phyloP scores from a whole-genome alignment of 1,284 basidiomycete species.

The Ceratorhiza oryzae-sativae region DNA sequence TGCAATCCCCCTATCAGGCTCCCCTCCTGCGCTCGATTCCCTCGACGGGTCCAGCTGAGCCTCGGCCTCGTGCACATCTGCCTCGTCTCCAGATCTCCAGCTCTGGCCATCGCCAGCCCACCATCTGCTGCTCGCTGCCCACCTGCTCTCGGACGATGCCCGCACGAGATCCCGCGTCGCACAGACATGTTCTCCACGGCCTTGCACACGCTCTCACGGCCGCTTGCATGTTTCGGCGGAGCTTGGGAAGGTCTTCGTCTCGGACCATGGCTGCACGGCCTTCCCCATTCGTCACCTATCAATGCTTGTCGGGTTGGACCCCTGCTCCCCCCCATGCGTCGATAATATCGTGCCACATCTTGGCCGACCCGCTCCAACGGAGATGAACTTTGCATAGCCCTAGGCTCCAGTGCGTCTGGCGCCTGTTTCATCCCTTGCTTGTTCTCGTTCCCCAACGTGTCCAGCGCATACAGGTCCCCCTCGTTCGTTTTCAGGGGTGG shows the following conservation, averaged over 20 bases:
- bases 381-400: neutral
- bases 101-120: no score
- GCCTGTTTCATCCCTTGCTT: neutral
- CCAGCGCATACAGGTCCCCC: neutral
- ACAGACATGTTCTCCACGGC: neutral
- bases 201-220: slow-evolving; percentile 12
- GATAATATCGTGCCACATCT: slow-evolving; percentile 6
- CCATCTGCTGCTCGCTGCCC: no score
- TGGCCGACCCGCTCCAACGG: neutral
- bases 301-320: neutral
- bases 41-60: neutral
- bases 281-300: neutral
- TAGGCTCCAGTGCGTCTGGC: no score
- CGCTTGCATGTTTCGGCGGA: slow-evolving; percentile 27
- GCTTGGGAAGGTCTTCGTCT: neutral
- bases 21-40: neutral
- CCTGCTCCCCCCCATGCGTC: neutral
- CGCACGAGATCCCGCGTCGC: neutral
- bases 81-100: no score
- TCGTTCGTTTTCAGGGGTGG: neutral
- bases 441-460: neutral
- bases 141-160: no score
- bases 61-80: neutral
- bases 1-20: slow-evolving; percentile 10
- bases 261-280: neutral